phyloP scores from a whole-genome alignment of 768 basidiomycete species.

The Suillus subluteus region DNA sequence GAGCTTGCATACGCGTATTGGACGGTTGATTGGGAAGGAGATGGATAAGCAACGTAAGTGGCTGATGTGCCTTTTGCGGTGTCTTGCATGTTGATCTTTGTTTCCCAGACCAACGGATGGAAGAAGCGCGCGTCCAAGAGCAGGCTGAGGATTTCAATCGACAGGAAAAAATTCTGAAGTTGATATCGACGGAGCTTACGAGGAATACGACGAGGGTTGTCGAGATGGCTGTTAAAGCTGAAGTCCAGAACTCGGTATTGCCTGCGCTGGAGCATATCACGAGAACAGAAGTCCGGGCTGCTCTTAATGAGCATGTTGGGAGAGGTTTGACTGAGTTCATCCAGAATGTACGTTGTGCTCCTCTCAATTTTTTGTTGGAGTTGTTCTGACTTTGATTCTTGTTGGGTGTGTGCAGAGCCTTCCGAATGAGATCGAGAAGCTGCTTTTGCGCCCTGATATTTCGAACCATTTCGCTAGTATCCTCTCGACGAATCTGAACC shows the following conservation, averaged over 20 bases:
- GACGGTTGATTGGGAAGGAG: conserved; percentile 81
- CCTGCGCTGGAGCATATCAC: conserved; percentile 85
- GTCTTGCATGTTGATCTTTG: neutral
- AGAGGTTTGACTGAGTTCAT: conserved; percentile 73
- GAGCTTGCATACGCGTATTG: conserved; percentile 73
- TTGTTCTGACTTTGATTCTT: conserved; percentile 8
- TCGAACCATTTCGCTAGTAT: conserved; percentile 77
- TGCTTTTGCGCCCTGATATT: conserved; percentile 77
- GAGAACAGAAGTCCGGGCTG: conserved; percentile 76
- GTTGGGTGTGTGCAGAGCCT: conserved; percentile 52
- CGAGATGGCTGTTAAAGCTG: conserved; percentile 84
- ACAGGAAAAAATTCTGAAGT: conserved; percentile 87
- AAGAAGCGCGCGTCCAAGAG: conserved; percentile 77
- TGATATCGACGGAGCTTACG: conserved; percentile 85
- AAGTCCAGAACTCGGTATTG: conserved; percentile 82
- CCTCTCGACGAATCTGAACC: conserved; percentile 71
- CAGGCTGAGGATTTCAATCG: conserved; percentile 81
- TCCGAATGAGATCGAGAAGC: conserved; percentile 78
- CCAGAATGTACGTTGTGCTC: conserved; percentile 54
- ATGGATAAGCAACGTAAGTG: conserved; percentile 87
- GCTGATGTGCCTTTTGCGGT: conserved; percentile 13
- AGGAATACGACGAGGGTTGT: conserved; percentile 89
- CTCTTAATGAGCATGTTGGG: conserved; percentile 78
- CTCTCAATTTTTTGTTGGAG: neutral
- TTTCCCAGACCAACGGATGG: conserved; percentile 74